Evolutionary conservation across 306 rosid species (phyloP).

Genomic region (Dicorynia guianensis): DNA sequence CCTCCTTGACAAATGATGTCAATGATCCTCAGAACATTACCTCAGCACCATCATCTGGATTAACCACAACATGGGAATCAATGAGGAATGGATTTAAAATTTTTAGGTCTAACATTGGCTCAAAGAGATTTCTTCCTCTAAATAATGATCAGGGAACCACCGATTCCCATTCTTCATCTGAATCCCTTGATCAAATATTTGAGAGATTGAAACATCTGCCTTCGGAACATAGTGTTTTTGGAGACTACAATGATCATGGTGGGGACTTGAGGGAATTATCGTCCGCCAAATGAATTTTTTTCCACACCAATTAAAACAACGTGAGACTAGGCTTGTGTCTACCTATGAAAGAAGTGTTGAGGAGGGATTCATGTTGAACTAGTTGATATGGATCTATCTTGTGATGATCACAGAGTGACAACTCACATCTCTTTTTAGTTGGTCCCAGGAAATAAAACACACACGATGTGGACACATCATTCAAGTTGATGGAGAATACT

Average conservation of each 20-base stretch:
- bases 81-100: conserved; percentile 72
- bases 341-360: conserved; percentile 21
- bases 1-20: conserved; percentile 13
- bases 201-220: conserved; percentile 75
- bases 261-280: conserved; percentile 41
- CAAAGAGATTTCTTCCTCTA: conserved; percentile 68
- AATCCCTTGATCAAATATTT: conserved; percentile 90
- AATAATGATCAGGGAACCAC: conserved; percentile 53
- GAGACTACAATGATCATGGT: conserved; percentile 49
- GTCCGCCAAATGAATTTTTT: conserved; percentile 37
- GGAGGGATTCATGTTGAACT: conserved; percentile 18
- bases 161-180: conserved; percentile 56
- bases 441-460: background rate
- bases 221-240: conserved; percentile 45
- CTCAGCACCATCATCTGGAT: no score
- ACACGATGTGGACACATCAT: background rate
- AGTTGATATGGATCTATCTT: background rate
- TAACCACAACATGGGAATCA: conserved; percentile 68
- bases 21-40: conserved; percentile 36
- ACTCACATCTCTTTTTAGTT: background rate
- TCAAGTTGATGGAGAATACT: conserved; percentile 4
- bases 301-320: background rate
- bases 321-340: background rate
- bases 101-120: conserved; percentile 70
- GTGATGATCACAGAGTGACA: conserved; percentile 23